Conservation (phyloP, 148 eudicot genomes). For the Cornus controversa region DNA sequence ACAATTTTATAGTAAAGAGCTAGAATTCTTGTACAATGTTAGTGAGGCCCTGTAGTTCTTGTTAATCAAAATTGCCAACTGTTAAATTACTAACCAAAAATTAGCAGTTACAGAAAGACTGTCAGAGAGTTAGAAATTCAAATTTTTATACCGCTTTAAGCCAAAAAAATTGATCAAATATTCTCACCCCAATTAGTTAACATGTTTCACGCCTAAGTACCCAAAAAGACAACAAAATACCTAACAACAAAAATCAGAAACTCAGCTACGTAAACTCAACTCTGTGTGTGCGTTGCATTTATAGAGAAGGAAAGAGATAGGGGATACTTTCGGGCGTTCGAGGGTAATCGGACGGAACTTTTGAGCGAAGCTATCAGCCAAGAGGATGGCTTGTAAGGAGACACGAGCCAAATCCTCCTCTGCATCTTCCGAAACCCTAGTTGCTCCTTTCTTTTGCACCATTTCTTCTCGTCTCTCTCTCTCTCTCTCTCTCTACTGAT, state of each 20-base stretch:
- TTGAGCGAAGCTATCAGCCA: constrained; percentile 87
- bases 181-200: not conserved
- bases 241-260: no score
- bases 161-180: no score
- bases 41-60: not conserved
- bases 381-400: constrained; percentile 72
- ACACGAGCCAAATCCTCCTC: constrained; percentile 60
- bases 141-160: no score
- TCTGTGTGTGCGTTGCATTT: not conserved
- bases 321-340: constrained; percentile 80
- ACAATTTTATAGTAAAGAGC: not conserved
- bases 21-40: no score
- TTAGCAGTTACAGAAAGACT: no score
- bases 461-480: constrained; percentile 26
- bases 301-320: not conserved
- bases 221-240: no score
- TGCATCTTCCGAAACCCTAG: constrained; percentile 51
- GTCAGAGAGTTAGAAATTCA: no score
- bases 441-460: constrained; percentile 62
- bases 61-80: no score
- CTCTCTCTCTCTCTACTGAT: not conserved
- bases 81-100: no score
- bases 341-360: constrained; percentile 91
- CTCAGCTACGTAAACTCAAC: not conserved
- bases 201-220: not conserved